phyloP scores from a whole-genome alignment of 345 rosid genomes.

The Eucalyptus erythrocorys region DNA sequence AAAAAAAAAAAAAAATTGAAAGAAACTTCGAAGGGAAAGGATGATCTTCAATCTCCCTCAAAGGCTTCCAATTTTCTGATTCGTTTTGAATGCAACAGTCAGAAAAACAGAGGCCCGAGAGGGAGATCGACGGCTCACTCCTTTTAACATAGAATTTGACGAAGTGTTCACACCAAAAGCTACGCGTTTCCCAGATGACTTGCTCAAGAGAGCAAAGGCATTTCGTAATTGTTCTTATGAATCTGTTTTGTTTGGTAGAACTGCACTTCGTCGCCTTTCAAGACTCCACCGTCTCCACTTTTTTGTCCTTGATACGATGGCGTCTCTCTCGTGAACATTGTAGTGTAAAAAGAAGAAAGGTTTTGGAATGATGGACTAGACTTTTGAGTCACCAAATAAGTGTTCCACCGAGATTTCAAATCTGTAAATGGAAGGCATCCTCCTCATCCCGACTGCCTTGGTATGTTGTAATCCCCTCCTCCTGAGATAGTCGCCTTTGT shows the following conservation, averaged over 20 bases:
- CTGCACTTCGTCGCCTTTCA: neutral
- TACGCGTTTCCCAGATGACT: neutral
- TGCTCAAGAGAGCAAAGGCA: neutral
- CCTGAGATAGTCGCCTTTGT: neutral
- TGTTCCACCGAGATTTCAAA: neutral
- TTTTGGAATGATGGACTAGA: neutral
- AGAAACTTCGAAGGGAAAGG: neutral
- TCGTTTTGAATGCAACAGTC: neutral
- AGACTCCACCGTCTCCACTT: neutral
- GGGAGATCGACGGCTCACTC: neutral
- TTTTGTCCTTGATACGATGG: neutral
- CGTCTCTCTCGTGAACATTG: neutral
- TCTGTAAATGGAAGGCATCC: neutral
- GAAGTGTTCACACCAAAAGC: neutral
- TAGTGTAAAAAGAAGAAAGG: neutral
- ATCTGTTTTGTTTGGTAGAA: neutral
- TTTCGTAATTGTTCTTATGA: neutral
- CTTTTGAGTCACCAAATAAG: neutral
- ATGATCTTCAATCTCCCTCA: conserved; percentile 1
- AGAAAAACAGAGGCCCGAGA: neutral
- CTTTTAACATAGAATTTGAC: neutral
- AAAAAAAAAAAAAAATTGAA: too few species aligned
- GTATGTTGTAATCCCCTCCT: neutral
- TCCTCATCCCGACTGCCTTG: neutral
- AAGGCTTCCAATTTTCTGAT: neutral